These are phyloP conservation scores for Candida ortonii DNA, from an alignment of 805 yeast species.

Conservation along the genomic window DNA sequence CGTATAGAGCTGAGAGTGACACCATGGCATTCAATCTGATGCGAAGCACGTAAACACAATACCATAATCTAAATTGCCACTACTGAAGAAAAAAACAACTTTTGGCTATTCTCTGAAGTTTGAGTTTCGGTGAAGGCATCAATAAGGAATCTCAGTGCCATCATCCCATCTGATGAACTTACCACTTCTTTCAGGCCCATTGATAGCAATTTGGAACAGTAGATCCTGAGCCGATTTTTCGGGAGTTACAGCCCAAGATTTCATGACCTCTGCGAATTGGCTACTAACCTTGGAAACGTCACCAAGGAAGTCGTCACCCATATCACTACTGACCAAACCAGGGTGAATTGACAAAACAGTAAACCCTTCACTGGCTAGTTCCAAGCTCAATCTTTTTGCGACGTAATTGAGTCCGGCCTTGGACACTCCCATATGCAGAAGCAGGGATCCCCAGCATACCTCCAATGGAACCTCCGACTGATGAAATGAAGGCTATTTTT, in stretches of 20 bases:
- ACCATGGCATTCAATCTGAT: too few species aligned
- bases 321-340: constrained; percentile 38
- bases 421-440: constrained; percentile 15
- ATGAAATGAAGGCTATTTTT: constrained; percentile 3
- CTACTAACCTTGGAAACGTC: not conserved
- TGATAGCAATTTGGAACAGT: not conserved
- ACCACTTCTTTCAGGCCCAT: constrained; percentile 1
- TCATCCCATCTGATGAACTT: constrained; percentile 21
- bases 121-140: too few species aligned
- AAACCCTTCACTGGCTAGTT: constrained; percentile 26
- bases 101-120: too few species aligned
- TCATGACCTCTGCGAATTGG: not conserved
- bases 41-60: too few species aligned
- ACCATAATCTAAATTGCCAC: too few species aligned
- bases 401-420: constrained; percentile 39
- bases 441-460: not conserved
- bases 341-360: constrained; percentile 37
- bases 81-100: too few species aligned
- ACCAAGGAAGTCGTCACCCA: constrained; percentile 19
- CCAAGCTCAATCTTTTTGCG: constrained; percentile 27
- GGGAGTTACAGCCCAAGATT: not conserved
- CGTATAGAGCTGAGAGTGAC: too few species aligned
- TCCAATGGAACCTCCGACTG: constrained; percentile 1
- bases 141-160: constrained; percentile 1
- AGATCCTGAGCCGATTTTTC: not conserved